phyloP scores from a whole-genome alignment of 176 grass and related monocot genomes.

The Echinochloa phyllopogon region DNA sequence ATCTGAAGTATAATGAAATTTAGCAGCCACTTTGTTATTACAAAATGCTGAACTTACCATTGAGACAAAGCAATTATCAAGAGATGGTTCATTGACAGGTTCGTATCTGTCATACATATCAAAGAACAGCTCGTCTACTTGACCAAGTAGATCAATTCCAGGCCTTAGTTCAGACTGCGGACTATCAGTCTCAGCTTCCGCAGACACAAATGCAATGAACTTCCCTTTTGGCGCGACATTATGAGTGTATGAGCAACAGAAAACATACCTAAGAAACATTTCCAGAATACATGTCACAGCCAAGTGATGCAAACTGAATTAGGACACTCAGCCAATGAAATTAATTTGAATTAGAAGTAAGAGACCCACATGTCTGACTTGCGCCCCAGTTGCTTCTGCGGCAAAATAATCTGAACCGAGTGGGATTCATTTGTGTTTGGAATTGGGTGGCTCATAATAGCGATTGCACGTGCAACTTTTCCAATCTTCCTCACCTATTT shows the following conservation, averaged over 20 bases:
- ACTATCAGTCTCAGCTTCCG: slow-evolving; percentile 77
- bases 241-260: slow-evolving; percentile 92
- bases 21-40: slow-evolving; percentile 1
- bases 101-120: slow-evolving; percentile 86
- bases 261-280: slow-evolving; percentile 76
- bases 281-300: slow-evolving; percentile 41
- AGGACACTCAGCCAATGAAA: not conserved
- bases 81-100: slow-evolving; percentile 80
- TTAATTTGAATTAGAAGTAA: not conserved
- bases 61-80: slow-evolving; percentile 91
- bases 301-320: slow-evolving; percentile 17
- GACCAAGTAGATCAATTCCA: slow-evolving; percentile 83
- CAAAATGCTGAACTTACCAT: slow-evolving; percentile 45
- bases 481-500: slow-evolving; percentile 82
- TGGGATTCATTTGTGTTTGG: slow-evolving; percentile 76
- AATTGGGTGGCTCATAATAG: slow-evolving; percentile 93
- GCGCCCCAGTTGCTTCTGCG: slow-evolving; percentile 88
- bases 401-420: slow-evolving; percentile 82
- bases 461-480: slow-evolving; percentile 84
- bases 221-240: slow-evolving; percentile 85
- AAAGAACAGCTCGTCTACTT: slow-evolving; percentile 85
- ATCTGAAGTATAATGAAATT: slow-evolving; percentile 8
- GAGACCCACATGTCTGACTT: slow-evolving; percentile 86
- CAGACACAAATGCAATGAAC: slow-evolving; percentile 91
- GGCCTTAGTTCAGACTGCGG: slow-evolving; percentile 70